These are phyloP conservation scores for Phytophthora macrochlamydospora DNA, from an alignment of 352 stramenopile genomes.

Conservation along the genomic window DNA sequence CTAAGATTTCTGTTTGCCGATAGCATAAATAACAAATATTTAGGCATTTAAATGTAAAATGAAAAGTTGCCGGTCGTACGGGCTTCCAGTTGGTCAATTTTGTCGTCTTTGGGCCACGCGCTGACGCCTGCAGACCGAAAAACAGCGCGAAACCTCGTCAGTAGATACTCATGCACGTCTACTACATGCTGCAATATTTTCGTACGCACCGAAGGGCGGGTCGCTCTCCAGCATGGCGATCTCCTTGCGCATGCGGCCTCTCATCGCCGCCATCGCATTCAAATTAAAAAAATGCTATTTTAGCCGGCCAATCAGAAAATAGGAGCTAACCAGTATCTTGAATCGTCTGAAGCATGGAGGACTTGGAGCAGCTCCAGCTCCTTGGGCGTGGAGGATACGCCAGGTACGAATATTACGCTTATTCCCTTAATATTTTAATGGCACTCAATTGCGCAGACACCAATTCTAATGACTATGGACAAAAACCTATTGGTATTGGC, in stretches of 20 bases:
- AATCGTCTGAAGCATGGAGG: slow-evolving; percentile 35
- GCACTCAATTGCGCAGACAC: too few relatives aligned
- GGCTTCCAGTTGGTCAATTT: slow-evolving; percentile 75
- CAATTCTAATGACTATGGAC: background rate
- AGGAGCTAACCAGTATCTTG: too few relatives aligned
- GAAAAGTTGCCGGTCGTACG: slow-evolving; percentile 42
- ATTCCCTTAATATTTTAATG: too few relatives aligned
- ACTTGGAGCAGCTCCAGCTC: slow-evolving; percentile 51
- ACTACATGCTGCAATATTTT: background rate
- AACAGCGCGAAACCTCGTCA: slow-evolving; percentile 18
- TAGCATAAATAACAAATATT: slow-evolving; percentile 2
- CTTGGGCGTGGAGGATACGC: slow-evolving; percentile 71
- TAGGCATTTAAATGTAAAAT: background rate
- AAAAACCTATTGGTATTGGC: background rate
- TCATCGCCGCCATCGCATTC: slow-evolving; percentile 69
- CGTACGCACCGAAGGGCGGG: slow-evolving; percentile 60
- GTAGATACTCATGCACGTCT: background rate
- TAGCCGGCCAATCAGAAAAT: too few relatives aligned
- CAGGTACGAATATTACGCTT: slow-evolving; percentile 33
- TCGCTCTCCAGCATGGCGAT: slow-evolving; percentile 85
- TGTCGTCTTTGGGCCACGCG: slow-evolving; percentile 78
- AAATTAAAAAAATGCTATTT: background rate
- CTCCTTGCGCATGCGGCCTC: slow-evolving; percentile 81
- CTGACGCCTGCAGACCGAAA: slow-evolving; percentile 54
- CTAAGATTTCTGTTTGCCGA: slow-evolving; percentile 66